Evolutionary conservation across 2,329 filamentous ascomycete species (phyloP), one percentile per base, ranked within the genome.

Genomic region (Colletotrichum karsti): DNA sequence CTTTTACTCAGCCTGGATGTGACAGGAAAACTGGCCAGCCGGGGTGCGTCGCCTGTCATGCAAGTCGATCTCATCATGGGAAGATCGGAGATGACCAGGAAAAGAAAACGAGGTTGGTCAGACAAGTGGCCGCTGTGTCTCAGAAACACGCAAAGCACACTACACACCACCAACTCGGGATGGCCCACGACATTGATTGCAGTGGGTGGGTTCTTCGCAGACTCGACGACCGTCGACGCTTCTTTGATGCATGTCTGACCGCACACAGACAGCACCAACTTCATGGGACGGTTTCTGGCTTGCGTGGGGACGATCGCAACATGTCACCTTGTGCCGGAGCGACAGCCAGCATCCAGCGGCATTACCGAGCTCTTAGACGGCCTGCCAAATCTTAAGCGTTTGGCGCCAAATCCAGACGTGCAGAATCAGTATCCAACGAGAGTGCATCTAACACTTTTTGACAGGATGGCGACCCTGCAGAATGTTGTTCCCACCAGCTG

Each of bases 401-500:
- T 37, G n/a, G 35, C 50, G 62, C 57, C 48, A 56, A 41, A 63
- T 67, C 59, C 20, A 44, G 51, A 35, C 28, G 46, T 56, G 63
- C 28, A 42, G 33, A 51, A 67, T 28, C 51, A 44, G 44, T 33
- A 15, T 7, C 3, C 22, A 5, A 22, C 46, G 35, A 46, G 18
- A 48, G 35, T 35, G 63, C 13, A 48, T 33, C 28, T 41, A 28
- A 15, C 24, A 55, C n/a, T n/a, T 62, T 62, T 51, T 9, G 58
- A 22, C 59, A 56, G 56, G 41, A 22, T 33, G 30, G 41, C 37
- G 58, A 57, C 63, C 58, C 63, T 63, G 50, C 63, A 63, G 26
- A 39, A n/a, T n/a, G n/a, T n/a, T n/a, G n/a, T n/a, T n/a, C n/a
- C 22, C n/a, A 13, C 28, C 42, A 33, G 20, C 50, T 44, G 42